Conservation (phyloP, 805 yeast species). For the Jamesozyma piceae region DNA sequence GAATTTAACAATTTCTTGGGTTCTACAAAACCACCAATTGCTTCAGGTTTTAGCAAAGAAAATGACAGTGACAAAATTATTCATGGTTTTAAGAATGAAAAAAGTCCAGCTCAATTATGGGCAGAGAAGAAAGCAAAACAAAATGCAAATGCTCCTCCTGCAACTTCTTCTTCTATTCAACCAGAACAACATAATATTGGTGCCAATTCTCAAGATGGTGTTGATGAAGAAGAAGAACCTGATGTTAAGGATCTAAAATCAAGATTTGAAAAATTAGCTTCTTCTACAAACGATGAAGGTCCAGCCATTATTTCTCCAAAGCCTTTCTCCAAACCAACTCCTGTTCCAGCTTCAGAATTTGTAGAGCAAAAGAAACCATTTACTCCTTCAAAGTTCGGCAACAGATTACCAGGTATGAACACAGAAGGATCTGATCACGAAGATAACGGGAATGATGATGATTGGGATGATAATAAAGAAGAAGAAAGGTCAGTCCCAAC, state of each 20-base stretch:
- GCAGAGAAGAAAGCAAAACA: conserved; percentile 78
- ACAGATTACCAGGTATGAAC: conserved; percentile 30
- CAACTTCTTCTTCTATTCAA: not conserved
- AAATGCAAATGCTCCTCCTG: conserved; percentile 1
- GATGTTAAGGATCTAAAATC: conserved; percentile 28
- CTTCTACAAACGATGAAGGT: conserved; percentile 14
- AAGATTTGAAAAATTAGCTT: conserved; percentile 31
- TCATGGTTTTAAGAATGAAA: conserved; percentile 63
- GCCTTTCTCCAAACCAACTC: conserved; percentile 13
- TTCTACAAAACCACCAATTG: conserved; percentile 26
- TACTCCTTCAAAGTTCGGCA: conserved; percentile 16
- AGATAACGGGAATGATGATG: conserved; percentile 16
- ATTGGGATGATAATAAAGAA: conserved; percentile 22
- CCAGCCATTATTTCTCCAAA: conserved; percentile 26
- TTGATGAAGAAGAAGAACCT: not conserved
- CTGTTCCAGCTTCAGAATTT: no score
- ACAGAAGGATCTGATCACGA: conserved; percentile 18
- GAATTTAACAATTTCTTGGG: conserved; percentile 31
- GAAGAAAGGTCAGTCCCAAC: no score
- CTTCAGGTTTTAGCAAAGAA: not conserved
- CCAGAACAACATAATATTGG: conserved; percentile 19
- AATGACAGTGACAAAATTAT: conserved; percentile 33
- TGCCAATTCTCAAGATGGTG: no score
- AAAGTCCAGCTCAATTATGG: conserved; percentile 93
- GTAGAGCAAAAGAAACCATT: conserved; percentile 5